These are phyloP conservation scores for Thinopyrum obtusiflorum DNA, from an alignment of 202 grass and related monocot genomes.

Conservation along the genomic window DNA sequence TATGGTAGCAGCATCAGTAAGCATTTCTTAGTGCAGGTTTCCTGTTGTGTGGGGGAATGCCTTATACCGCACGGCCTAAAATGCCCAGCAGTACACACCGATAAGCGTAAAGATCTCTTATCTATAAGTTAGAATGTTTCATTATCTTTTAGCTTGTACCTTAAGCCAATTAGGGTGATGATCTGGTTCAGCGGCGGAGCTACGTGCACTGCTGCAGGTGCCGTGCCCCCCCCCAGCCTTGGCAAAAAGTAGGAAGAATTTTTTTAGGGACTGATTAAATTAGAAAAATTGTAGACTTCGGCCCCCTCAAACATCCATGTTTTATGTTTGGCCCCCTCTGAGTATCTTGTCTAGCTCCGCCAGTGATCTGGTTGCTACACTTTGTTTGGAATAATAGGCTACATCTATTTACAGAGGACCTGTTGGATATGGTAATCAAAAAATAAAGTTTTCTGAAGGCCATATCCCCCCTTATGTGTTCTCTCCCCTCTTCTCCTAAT, in stretches of 20 bases:
- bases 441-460: not conserved
- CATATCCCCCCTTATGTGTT: not conserved
- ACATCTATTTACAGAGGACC: not conserved
- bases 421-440: not conserved
- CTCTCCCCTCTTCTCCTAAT: not conserved
- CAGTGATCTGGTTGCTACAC: not conserved
- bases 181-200: not conserved
- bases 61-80: not conserved
- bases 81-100: not conserved
- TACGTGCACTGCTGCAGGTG: no score
- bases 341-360: no score
- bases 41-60: not conserved
- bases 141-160: not conserved
- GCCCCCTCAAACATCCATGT: no score
- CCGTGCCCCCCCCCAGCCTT: no score
- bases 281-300: no score
- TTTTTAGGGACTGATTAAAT: no score
- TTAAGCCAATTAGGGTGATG: no score
- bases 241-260: no score
- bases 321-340: no score
- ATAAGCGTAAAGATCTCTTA: not conserved
- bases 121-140: not conserved
- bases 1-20: not conserved
- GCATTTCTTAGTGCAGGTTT: not conserved
- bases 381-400: no score